Evolutionary conservation across 495 filamentous ascomycete species (phyloP).

Genomic region (Aspergillus sclerotioniger): DNA sequence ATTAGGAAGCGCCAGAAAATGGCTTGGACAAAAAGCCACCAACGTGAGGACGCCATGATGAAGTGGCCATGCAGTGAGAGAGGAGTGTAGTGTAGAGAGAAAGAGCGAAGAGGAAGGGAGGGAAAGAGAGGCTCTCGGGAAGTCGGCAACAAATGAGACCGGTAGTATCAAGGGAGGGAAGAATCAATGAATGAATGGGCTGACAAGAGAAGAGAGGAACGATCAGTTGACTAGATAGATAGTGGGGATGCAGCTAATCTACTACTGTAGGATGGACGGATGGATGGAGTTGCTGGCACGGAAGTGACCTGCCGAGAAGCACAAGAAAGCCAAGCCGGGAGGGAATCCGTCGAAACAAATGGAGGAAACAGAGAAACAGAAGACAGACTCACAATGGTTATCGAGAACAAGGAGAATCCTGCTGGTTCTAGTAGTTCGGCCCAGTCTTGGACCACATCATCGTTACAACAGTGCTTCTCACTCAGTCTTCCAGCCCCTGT

Average conservation of each 20-base stretch:
- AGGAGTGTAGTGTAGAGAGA: background rate
- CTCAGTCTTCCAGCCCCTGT: background rate
- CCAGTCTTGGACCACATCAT: slow-evolving; percentile 7
- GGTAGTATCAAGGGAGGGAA: too few relatives aligned
- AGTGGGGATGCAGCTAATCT: background rate
- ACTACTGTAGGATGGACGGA: too few relatives aligned
- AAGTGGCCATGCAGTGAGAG: background rate
- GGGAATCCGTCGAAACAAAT: background rate
- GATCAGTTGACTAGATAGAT: background rate
- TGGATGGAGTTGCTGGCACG: too few relatives aligned
- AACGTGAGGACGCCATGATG: slow-evolving; percentile 53
- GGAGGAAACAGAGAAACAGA: too few relatives aligned
- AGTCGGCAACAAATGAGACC: too few relatives aligned
- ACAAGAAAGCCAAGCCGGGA: slow-evolving; percentile 3
- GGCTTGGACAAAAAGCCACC: slow-evolving; percentile 71
- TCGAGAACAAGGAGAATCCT: background rate
- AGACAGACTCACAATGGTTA: background rate
- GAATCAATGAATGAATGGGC: background rate
- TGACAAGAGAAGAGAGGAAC: background rate
- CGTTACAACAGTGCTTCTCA: background rate
- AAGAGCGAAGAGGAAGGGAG: background rate
- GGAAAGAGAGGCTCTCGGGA: background rate
- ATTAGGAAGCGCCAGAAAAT: slow-evolving; percentile 75
- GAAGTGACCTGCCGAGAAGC: background rate
- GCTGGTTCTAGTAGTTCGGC: background rate